These are phyloP conservation scores for Phalaenopsis aphrodite DNA, from an alignment of 106 monocot species.

Conservation along the genomic window DNA sequence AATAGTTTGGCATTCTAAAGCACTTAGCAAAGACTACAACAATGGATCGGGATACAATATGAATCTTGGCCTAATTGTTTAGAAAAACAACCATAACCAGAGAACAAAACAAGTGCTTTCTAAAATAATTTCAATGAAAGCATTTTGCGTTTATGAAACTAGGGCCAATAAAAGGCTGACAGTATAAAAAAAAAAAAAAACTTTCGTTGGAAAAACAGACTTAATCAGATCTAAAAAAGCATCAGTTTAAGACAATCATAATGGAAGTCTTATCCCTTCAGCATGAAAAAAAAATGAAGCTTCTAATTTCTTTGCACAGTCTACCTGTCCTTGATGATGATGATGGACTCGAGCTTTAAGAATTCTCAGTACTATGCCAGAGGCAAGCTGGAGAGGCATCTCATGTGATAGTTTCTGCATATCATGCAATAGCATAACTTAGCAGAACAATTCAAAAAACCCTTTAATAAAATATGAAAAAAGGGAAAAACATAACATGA, in stretches of 20 bases:
- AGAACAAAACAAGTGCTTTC: background rate
- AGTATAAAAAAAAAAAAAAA: background rate
- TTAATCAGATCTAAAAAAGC: background rate
- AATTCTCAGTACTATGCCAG: slow-evolving; percentile 73
- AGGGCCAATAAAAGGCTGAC: background rate
- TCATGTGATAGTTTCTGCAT: slow-evolving; percentile 83
- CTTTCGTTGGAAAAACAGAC: background rate
- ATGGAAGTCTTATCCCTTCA: background rate
- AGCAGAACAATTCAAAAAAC: background rate
- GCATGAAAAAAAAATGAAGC: background rate
- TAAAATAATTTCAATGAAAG: background rate
- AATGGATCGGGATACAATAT: background rate
- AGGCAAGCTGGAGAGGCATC: slow-evolving; percentile 90
- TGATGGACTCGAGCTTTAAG: slow-evolving; percentile 91
- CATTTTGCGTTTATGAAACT: background rate
- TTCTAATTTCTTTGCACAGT: background rate
- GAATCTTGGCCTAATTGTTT: no score
- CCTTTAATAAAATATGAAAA: background rate
- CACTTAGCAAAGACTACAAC: background rate
- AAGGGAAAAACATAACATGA: background rate
- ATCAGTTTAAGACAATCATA: background rate
- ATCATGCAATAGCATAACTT: slow-evolving; percentile 5
- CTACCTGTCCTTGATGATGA: slow-evolving; percentile 86
- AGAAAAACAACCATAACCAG: background rate
- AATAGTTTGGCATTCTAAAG: background rate